Evolutionary conservation across 768 basidiomycete genomes (phyloP), one percentile per base, ranked within the genome.

Genomic region (Tulasnella sp.): DNA sequence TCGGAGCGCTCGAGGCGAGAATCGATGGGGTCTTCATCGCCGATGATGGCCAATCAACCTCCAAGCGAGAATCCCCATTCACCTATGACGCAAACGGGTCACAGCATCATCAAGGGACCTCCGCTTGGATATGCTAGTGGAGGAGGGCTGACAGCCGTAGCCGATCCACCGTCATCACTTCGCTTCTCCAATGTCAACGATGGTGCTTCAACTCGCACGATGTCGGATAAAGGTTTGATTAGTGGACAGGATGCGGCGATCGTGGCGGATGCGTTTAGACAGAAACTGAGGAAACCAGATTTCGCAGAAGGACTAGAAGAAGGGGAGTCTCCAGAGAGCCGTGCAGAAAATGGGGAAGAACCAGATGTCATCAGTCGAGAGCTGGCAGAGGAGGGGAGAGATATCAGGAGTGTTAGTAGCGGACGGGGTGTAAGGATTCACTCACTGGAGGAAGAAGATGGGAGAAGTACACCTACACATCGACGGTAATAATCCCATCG

Each of bases 241-340:
- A 81, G 80, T 39, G 80, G 77, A 16, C 80, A 83, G 19, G 89
- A 93, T 65, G 90, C 90, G 47, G 86, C 85, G 33, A 84, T 90
- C 62, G 86, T 92, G 78, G 88, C 89, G 34, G 81, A 88, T 68
- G 90, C 90, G 5, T 93, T 92, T 67, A 72, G 90, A 60, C 78
- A 83, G 63, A 84, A 83, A 57, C 69, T 93, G 61, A 74, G 89
- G 63, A 89, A 89, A 63, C 89, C 90, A 8, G 87, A 88, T 62
- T 92, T 91, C 64, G 73, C 80, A n/a, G 75, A 65, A 16, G 73
- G 79, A 3, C 72, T 79, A 12, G 83, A 84, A 59, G 86, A 87
- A 61, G 79, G 76, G 16, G 78, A 79, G 40, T 75, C 73, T 55
- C 79, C 78, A 0, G 80, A 76, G 25, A 60, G 63, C 24, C 66